Percentiles rank a stretch among this genome's conserved stretches.
These are phyloP conservation scores for Lecanicillium sp. DNA, from an alignment of 2,329 filamentous ascomycete genomes.

Conservation along the genomic window DNA sequence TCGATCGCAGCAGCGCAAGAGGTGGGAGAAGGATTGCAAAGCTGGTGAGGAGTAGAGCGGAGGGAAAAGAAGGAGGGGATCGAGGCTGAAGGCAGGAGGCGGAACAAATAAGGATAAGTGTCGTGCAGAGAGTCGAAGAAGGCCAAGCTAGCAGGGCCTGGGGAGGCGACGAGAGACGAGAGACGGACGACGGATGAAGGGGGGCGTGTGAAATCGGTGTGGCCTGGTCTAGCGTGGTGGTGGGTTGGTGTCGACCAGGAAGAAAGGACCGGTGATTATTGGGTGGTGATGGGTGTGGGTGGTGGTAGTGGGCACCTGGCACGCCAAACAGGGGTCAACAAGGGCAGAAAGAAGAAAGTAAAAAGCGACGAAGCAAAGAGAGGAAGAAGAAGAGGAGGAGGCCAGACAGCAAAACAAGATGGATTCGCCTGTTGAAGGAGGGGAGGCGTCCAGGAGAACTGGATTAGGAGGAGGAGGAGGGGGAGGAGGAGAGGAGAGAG, in stretches of 20 bases:
- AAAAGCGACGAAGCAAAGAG: not conserved
- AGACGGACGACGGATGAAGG: slow-evolving; percentile 6
- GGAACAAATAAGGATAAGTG: slow-evolving; percentile 8
- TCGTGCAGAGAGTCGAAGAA: slow-evolving; percentile 11
- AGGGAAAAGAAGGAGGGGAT: slow-evolving; percentile 13
- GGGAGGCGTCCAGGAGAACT: too few species aligned
- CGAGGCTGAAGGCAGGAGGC: slow-evolving; percentile 8
- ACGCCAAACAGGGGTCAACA: slow-evolving; percentile 6
- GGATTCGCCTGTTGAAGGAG: too few species aligned
- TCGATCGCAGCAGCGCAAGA: slow-evolving; percentile 12
- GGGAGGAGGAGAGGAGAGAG: not conserved
- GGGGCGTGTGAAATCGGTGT: not conserved
- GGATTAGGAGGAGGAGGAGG: not conserved
- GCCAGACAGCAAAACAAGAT: too few species aligned
- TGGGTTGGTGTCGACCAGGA: slow-evolving; percentile 6
- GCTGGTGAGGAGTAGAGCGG: slow-evolving; percentile 10
- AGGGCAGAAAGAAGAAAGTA: not conserved
- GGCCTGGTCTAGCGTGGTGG: slow-evolving; percentile 2
- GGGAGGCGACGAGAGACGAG: not conserved
- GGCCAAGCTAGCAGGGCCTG: slow-evolving; percentile 7
- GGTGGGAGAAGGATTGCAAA: slow-evolving; percentile 4
- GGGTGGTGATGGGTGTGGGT: slow-evolving; percentile 8
- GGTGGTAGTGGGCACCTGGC: slow-evolving; percentile 5
- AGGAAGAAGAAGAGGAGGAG: not conserved
- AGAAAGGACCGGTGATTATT: slow-evolving; percentile 8